Conservation (phyloP, 177 flowering plant species). For the Telopea speciosissima region DNA sequence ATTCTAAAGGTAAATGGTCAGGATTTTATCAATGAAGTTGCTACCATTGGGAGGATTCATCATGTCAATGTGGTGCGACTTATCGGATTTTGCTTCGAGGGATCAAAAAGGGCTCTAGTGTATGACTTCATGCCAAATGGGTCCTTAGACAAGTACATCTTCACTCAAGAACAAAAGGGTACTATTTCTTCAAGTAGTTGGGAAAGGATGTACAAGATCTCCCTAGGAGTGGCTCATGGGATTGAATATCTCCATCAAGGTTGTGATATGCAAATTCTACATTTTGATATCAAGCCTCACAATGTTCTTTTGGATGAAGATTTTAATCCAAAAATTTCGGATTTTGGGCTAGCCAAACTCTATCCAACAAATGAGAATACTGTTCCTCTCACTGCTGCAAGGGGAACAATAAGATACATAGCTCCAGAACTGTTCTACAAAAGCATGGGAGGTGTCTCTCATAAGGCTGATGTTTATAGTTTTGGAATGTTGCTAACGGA, state of each 20-base stretch:
- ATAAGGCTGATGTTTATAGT: slow-evolving; percentile 1
- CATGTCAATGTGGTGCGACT: not conserved
- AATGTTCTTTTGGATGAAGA: slow-evolving; percentile 5
- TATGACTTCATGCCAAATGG: slow-evolving; percentile 8
- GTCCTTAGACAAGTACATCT: slow-evolving; percentile 1
- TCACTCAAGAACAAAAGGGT: not conserved
- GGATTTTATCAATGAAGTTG: not conserved
- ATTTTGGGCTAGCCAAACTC: slow-evolving; percentile 8
- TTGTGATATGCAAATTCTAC: slow-evolving; percentile 1
- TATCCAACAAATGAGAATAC: not conserved
- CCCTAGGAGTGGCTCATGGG: not conserved
- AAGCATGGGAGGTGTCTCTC: not conserved
- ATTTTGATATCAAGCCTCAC: slow-evolving; percentile 13
- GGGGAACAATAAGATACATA: not conserved
- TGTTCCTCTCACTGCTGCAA: not conserved
- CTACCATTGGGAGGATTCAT: not conserved
- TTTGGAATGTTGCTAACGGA: not conserved
- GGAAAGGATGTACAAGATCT: not conserved
- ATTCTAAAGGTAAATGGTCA: not conserved
- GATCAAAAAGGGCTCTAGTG: slow-evolving; percentile 1
- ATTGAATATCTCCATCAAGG: slow-evolving; percentile 8
- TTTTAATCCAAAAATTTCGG: slow-evolving; percentile 7
- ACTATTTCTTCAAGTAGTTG: not conserved
- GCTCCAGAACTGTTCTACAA: not conserved
- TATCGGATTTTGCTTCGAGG: not conserved